phyloP scores from a whole-genome alignment of 1,284 basidiomycete species.

The Paramarasmius palmivorus region DNA sequence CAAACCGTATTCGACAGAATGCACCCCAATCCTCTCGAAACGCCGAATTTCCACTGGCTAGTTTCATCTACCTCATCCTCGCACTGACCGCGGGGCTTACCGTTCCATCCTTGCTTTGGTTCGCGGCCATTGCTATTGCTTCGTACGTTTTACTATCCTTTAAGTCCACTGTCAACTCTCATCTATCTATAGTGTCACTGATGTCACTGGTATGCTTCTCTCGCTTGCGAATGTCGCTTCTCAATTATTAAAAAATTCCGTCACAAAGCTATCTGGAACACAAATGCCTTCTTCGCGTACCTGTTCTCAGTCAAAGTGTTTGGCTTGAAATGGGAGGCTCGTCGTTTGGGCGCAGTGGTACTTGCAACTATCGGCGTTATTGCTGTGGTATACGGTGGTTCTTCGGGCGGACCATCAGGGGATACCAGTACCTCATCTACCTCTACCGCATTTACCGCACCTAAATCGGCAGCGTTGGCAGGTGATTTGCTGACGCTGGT shows the following conservation, averaged over 20 bases:
- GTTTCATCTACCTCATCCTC: constrained; percentile 45
- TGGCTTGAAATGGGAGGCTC: constrained; percentile 58
- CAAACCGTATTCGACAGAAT: constrained; percentile 47
- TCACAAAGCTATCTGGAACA: constrained; percentile 80
- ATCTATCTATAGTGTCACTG: constrained; percentile 56
- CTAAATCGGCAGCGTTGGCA: too few relatives aligned
- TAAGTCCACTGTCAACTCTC: constrained; percentile 7
- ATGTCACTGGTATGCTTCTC: constrained; percentile 58
- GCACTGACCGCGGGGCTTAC: constrained; percentile 61
- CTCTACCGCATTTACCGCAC: constrained; percentile 38
- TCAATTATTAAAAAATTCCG: constrained; percentile 14
- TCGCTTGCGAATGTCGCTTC: not conserved
- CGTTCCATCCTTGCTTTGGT: constrained; percentile 71
- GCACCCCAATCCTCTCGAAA: too few relatives aligned
- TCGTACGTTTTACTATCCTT: constrained; percentile 53
- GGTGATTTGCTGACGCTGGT: constrained; percentile 73
- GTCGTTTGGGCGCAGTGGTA: constrained; percentile 65
- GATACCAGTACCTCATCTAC: constrained; percentile 15
- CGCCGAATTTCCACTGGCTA: constrained; percentile 43
- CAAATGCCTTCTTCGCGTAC: constrained; percentile 84
- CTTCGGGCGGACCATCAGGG: constrained; percentile 26
- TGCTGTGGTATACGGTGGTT: constrained; percentile 77
- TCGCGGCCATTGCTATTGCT: constrained; percentile 64
- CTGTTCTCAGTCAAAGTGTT: constrained; percentile 66
- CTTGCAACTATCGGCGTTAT: constrained; percentile 77